Evolutionary conservation across 805 yeast genomes (phyloP).

Genomic region (Myxozyma nipponensis): DNA sequence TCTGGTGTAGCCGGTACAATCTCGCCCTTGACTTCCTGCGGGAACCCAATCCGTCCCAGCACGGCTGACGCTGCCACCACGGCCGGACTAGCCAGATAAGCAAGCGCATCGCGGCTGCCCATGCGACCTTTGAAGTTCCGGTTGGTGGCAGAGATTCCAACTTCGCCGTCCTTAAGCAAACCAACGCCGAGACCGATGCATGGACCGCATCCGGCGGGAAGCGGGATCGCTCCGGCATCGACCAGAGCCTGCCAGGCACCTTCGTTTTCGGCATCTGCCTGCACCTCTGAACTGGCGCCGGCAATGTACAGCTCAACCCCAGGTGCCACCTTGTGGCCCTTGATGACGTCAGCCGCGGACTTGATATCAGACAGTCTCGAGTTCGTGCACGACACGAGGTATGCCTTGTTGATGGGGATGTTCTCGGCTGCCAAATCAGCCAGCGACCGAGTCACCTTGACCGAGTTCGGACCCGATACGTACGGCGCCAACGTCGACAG

Average conservation of each 20-base stretch:
- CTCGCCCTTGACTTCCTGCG: constrained; percentile 71
- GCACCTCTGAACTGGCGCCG: constrained; percentile 93
- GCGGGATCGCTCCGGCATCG: constrained; percentile 89
- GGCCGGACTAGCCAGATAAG: constrained; percentile 94
- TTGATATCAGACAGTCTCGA: constrained; percentile 87
- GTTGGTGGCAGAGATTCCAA: constrained; percentile 97
- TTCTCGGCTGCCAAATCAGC: constrained; percentile 67
- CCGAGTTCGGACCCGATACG: constrained; percentile 96
- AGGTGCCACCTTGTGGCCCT: constrained; percentile 75
- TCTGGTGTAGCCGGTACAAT: constrained; percentile 35
- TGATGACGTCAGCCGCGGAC: constrained; percentile 88
- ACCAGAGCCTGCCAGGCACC: constrained; percentile 92
- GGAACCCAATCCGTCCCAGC: constrained; percentile 89
- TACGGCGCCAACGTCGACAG: constrained; percentile 77
- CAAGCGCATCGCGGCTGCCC: constrained; percentile 96
- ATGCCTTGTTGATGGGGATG: constrained; percentile 85
- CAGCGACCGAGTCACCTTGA: constrained; percentile 79
- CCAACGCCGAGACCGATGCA: constrained; percentile 98
- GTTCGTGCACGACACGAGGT: constrained; percentile 96
- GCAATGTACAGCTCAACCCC: constrained; percentile 96
- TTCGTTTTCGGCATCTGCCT: constrained; percentile 79
- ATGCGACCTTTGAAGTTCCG: constrained; percentile 98
- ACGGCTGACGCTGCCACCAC: constrained; percentile 98
- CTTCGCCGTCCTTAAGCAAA: constrained; percentile 88
- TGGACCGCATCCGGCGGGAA: constrained; percentile 99